These are phyloP conservation scores for Aspergillus nidulans DNA, from an alignment of 495 filamentous ascomycete species.

Conservation along the genomic window DNA sequence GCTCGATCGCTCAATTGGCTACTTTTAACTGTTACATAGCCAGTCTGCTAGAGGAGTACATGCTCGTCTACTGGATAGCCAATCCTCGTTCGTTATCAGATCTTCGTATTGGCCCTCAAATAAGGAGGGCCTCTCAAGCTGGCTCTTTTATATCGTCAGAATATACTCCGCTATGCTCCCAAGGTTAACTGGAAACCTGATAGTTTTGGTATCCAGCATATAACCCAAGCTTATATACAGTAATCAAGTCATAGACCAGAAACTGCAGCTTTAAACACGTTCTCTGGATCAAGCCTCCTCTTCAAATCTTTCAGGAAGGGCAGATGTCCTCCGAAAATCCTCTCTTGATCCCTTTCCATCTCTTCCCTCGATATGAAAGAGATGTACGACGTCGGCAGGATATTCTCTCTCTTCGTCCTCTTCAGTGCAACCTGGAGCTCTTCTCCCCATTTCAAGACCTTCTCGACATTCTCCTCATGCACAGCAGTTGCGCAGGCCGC, in stretches of 20 bases:
- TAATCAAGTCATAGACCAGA: background rate
- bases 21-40: too few relatives aligned
- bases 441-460: slow-evolving; percentile 24
- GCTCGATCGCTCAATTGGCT: too few relatives aligned
- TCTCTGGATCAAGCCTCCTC: slow-evolving; percentile 24
- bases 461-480: background rate
- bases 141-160: too few relatives aligned
- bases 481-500: slow-evolving; percentile 27
- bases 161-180: too few relatives aligned
- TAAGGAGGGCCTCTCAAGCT: too few relatives aligned
- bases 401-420: slow-evolving; percentile 12
- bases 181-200: too few relatives aligned
- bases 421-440: slow-evolving; percentile 13
- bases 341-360: background rate
- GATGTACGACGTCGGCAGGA: slow-evolving; percentile 30
- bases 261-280: slow-evolving; percentile 21
- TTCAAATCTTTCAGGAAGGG: slow-evolving; percentile 26
- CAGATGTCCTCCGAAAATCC: slow-evolving; percentile 20
- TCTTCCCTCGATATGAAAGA: slow-evolving; percentile 13
- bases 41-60: too few relatives aligned
- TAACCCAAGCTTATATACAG: too few relatives aligned
- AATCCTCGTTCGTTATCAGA: too few relatives aligned
- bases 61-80: too few relatives aligned
- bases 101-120: too few relatives aligned
- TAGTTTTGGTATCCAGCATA: too few relatives aligned